Conservation (phyloP, 2,329 filamentous ascomycete genomes). For the Chrysoporthe puriensis region DNA sequence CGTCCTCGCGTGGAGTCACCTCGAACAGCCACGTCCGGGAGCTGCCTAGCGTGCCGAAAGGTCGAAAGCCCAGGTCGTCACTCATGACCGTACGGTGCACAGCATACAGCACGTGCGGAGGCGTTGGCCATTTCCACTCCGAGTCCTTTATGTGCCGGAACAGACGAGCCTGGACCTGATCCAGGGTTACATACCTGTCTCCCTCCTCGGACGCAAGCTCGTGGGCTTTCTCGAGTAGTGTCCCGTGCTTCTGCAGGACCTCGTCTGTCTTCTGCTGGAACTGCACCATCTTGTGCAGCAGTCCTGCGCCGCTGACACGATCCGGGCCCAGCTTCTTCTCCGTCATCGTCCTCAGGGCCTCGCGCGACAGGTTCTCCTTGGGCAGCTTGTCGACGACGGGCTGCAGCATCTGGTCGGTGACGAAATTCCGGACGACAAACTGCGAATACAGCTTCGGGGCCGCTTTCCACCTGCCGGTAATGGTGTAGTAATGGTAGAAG, state of each 20-base stretch:
- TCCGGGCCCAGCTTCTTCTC: constrained; percentile 46
- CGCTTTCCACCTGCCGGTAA: constrained; percentile 55
- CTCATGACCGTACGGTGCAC: constrained; percentile 67
- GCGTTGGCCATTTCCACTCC: constrained; percentile 44
- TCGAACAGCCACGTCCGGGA: constrained; percentile 63
- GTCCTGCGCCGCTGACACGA: constrained; percentile 44
- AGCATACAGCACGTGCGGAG: constrained; percentile 63
- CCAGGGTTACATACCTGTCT: constrained; percentile 52
- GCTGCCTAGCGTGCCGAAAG: constrained; percentile 52
- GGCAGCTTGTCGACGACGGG: constrained; percentile 46
- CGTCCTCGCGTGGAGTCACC: constrained; percentile 60
- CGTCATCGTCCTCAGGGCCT: constrained; percentile 43
- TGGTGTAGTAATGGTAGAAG: constrained; percentile 58
- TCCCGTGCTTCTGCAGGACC: constrained; percentile 53
- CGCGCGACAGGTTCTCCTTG: constrained; percentile 33
- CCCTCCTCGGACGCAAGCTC: constrained; percentile 43
- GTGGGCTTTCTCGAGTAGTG: constrained; percentile 51
- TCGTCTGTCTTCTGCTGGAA: constrained; percentile 49
- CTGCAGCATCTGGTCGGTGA: constrained; percentile 44
- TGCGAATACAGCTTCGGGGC: constrained; percentile 47
- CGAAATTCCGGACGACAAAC: constrained; percentile 56
- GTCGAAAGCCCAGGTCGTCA: constrained; percentile 64
- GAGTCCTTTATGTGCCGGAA: constrained; percentile 38
- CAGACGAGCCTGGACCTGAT: constrained; percentile 53
- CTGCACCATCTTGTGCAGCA: constrained; percentile 52